phyloP scores from a whole-genome alignment of 345 rosid species.

The Reutealis trisperma region DNA sequence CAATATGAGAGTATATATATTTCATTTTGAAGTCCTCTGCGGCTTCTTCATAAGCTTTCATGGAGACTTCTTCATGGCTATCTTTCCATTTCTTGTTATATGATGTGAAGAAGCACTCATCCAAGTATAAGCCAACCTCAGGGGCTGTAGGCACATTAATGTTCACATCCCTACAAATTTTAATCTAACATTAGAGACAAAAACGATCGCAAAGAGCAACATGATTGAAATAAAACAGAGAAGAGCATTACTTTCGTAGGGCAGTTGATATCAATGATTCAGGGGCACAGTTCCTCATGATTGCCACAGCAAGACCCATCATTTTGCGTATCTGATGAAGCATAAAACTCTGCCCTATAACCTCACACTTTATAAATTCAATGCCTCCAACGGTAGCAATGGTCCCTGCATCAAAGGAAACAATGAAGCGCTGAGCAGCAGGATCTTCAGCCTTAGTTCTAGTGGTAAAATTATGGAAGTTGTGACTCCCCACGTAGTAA shows the following conservation, averaged over 20 bases:
- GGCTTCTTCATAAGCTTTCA: conserved; percentile 67
- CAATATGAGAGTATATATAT: conserved; percentile 79
- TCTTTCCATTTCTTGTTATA: conserved; percentile 81
- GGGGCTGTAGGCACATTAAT: conserved; percentile 90
- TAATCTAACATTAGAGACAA: not conserved
- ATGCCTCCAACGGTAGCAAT: conserved; percentile 64
- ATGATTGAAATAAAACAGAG: not conserved
- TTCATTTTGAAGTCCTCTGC: conserved; percentile 84
- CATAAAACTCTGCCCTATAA: conserved; percentile 98
- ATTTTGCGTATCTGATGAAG: conserved; percentile 96
- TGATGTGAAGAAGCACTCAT: conserved; percentile 83
- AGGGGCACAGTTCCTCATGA: conserved; percentile 80
- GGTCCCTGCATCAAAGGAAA: conserved; percentile 64
- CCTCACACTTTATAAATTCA: conserved; percentile 90
- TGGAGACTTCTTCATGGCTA: conserved; percentile 81
- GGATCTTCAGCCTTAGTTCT: conserved; percentile 90
- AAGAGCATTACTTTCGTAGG: conserved; percentile 56
- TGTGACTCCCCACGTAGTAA: conserved; percentile 79
- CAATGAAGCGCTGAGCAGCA: conserved; percentile 65
- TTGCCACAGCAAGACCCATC: conserved; percentile 89
- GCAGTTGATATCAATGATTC: conserved; percentile 69
- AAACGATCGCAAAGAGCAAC: not conserved
- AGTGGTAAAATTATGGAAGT: conserved; percentile 94
- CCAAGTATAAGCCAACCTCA: conserved; percentile 95
- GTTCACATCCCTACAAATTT: conserved; percentile 55